Evolutionary conservation across 768 basidiomycete species (phyloP).

Genomic region (Tricholoma sp.): DNA sequence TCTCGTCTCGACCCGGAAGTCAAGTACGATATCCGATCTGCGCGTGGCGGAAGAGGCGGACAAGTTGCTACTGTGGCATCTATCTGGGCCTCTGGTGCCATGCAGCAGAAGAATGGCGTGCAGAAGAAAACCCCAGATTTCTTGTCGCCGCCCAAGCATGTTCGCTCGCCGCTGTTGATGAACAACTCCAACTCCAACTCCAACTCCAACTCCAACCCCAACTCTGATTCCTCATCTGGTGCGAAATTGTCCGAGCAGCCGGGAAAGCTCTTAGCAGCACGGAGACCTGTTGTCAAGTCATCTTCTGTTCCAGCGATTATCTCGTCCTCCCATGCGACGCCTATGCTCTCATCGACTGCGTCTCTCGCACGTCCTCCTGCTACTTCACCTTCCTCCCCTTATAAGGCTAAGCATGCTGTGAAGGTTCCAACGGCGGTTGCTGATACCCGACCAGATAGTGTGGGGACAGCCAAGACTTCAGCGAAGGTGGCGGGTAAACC

Average conservation of each 20-base stretch:
- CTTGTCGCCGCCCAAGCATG: conserved; percentile 2
- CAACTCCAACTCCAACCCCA: conserved; percentile 5
- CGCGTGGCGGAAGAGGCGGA: conserved; percentile 73
- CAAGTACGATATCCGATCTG: conserved; percentile 72
- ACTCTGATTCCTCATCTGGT: conserved; percentile 11
- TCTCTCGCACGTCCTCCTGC: conserved; percentile 55
- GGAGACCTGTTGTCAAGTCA: conserved; percentile 47
- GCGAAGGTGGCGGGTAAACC: conserved; percentile 18
- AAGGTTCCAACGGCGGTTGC: conserved; percentile 33
- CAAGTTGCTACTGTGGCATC: conserved; percentile 69
- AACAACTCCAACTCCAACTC: not conserved
- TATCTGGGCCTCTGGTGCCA: conserved; percentile 61
- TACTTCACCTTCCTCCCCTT: conserved; percentile 11
- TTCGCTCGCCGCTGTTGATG: not conserved
- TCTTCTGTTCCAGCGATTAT: conserved; percentile 62
- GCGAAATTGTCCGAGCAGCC: conserved; percentile 11
- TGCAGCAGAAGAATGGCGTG: not conserved
- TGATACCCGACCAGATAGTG: conserved; percentile 18
- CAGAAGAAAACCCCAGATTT: not conserved
- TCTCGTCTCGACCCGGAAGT: conserved; percentile 42
- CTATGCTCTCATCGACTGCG: conserved; percentile 71
- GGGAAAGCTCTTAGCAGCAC: conserved; percentile 17
- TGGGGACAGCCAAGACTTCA: conserved; percentile 7
- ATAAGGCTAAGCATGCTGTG: conserved; percentile 5
- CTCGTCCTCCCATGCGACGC: conserved; percentile 69